Conservation (phyloP, 2,329 filamentous ascomycete genomes). For the Aspergillus phoenicis region DNA sequence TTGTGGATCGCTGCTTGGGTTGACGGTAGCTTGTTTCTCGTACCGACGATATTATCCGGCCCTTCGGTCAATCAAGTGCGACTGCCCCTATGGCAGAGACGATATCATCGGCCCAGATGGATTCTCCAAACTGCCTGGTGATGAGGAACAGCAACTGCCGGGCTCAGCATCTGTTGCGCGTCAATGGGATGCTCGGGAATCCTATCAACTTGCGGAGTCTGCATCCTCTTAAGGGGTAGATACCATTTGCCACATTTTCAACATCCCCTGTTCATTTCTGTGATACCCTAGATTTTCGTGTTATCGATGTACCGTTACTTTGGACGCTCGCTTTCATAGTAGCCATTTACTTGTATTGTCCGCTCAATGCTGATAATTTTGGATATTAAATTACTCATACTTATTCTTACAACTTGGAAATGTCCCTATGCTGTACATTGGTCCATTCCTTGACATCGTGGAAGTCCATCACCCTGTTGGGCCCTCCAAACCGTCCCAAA, state of each 20-base stretch:
- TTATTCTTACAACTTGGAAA: slow-evolving; percentile 19
- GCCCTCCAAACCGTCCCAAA: slow-evolving; percentile 51
- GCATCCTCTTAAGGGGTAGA: slow-evolving; percentile 15
- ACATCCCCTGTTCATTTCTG: slow-evolving; percentile 3
- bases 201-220: slow-evolving; percentile 29
- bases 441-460: slow-evolving; percentile 48
- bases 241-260: background rate
- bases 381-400: background rate
- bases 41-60: slow-evolving; percentile 64
- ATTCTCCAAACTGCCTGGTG: slow-evolving; percentile 32
- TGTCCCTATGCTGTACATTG: slow-evolving; percentile 20
- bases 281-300: slow-evolving; percentile 19
- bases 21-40: slow-evolving; percentile 58
- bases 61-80: slow-evolving; percentile 54
- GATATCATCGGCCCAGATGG: slow-evolving; percentile 27
- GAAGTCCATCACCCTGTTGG: slow-evolving; percentile 53
- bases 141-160: slow-evolving; percentile 37
- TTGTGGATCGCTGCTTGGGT: slow-evolving; percentile 57
- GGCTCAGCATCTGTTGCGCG: slow-evolving; percentile 18
- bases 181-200: slow-evolving; percentile 20
- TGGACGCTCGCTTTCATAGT: background rate
- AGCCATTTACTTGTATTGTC: background rate
- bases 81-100: slow-evolving; percentile 50
- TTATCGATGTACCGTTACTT: background rate
- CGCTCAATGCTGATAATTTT: background rate